Conservation (phyloP, 2,329 filamentous ascomycete species). For the Hypomyces perniciosus region DNA sequence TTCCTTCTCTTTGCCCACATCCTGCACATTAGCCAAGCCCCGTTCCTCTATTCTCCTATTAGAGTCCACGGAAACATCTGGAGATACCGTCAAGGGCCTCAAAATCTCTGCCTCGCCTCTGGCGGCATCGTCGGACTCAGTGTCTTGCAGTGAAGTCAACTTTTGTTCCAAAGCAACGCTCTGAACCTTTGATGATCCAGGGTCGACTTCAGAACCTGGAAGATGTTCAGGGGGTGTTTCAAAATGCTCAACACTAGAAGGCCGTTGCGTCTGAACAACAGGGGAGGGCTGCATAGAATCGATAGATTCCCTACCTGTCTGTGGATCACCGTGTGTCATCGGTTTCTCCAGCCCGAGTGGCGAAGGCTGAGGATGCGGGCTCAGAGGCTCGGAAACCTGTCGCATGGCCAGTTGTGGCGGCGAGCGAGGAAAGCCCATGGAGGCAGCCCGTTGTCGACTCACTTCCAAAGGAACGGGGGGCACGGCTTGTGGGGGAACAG, state of each 20-base stretch:
- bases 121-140: neutral
- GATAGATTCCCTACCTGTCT: neutral
- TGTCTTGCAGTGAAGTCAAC: neutral
- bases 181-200: neutral
- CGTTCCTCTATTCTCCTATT: slow-evolving; percentile 5
- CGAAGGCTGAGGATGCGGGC: neutral
- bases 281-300: neutral
- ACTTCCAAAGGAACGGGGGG: neutral
- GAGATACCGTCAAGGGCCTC: slow-evolving; percentile 9
- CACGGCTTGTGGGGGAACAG: neutral
- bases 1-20: neutral
- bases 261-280: neutral
- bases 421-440: neutral
- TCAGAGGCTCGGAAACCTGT: neutral
- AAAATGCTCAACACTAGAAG: neutral
- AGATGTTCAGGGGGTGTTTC: neutral
- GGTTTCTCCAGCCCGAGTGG: neutral
- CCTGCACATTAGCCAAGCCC: neutral
- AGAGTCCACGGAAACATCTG: slow-evolving; percentile 11
- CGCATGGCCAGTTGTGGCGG: neutral
- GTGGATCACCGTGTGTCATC: neutral
- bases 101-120: neutral
- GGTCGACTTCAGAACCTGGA: neutral
- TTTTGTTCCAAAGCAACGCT: slow-evolving; percentile 3
- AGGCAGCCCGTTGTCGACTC: neutral